Evolutionary conservation across 108 stramenopile genomes (phyloP).

Genomic region (Nitzschia palea): DNA sequence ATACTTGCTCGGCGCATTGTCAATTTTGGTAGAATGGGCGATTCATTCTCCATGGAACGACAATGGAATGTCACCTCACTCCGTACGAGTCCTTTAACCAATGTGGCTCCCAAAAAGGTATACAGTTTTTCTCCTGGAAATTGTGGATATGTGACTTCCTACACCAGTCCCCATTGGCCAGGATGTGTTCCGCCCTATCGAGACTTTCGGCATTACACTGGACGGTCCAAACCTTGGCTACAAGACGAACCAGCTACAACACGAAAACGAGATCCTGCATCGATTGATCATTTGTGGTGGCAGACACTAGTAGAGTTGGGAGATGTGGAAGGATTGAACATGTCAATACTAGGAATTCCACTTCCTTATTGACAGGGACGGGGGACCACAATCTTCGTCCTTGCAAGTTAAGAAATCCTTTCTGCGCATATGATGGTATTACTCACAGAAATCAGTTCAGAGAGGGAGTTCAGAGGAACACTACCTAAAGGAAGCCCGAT

Average conservation of each 20-base stretch:
- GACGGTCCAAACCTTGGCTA: slow-evolving; percentile 44
- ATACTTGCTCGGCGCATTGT: slow-evolving; percentile 4
- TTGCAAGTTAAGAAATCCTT: too few relatives aligned
- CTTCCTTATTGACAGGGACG: neutral
- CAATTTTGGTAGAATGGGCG: neutral
- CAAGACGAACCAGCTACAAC: neutral
- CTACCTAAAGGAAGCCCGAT: too few relatives aligned
- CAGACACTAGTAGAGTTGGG: slow-evolving; percentile 5
- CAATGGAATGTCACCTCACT: slow-evolving; percentile 3
- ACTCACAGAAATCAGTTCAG: too few relatives aligned
- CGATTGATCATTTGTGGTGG: slow-evolving; percentile 3
- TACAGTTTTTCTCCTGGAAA: neutral
- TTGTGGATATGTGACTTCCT: neutral
- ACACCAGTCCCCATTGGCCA: neutral
- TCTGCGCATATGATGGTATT: too few relatives aligned
- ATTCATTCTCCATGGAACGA: neutral
- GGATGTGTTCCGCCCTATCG: slow-evolving; percentile 32
- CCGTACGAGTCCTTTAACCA: neutral
- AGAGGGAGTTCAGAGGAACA: too few relatives aligned
- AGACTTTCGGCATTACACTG: slow-evolving; percentile 41
- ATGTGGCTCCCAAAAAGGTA: neutral
- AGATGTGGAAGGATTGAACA: neutral
- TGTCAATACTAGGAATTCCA: neutral
- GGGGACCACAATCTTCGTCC: too few relatives aligned
- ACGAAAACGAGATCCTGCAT: neutral